Base-by-base conservation (phyloP, 1,139 yeast species). In the Blastobotrys aristatus region DNA sequence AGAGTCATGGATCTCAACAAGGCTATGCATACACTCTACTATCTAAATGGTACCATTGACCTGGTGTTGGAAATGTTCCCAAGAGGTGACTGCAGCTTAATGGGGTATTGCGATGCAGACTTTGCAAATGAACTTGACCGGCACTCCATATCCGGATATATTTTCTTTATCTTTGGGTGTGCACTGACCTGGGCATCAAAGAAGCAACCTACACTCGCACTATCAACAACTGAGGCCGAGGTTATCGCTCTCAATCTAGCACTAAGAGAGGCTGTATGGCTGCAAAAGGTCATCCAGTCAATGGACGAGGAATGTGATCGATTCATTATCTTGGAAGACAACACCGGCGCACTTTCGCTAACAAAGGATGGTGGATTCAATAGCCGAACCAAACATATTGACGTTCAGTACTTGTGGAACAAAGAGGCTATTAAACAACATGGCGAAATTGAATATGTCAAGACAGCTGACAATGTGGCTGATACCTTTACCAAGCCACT, bases 91-190 rank as follows among this genome's bases (percentile, higher is more conserved):
- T 7, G 7, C 11, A 26, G 11, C 11, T 26, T 26, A 26, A 7
- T 8, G 10, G 30, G 30, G 11, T 26, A 26, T 26, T 26, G 30
- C 11, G 30, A 26, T 26, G 30, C 30, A 8, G 11, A 11, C 11
- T 11, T 8, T 26, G 30, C 30, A 7, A 11, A 26, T 11, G 11
- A 26, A 8, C 8, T 30, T 30, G 49, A 46, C 13, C 44, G 59
- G 27, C 41, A 40, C 24, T 54, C 52, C 7, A 47, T 50, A 4
- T 20, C 51, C 38, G 58, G 58, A 3, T 54, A 46, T 39, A 35
- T 51, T 14, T 46, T 50, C 17, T 42, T 36, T 17, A 33, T 47
- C 8, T 37, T 46, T 14, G 50, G 46, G 27, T 50, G 50, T 17
- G 44, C 55, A 6, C n/a, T n/a, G n/a, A n/a, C n/a, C n/a, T n/a